Evolutionary conservation across 2,329 filamentous ascomycete genomes (phyloP), one percentile per base, ranked within the genome.

Genomic region (Exophiala spinifera): DNA sequence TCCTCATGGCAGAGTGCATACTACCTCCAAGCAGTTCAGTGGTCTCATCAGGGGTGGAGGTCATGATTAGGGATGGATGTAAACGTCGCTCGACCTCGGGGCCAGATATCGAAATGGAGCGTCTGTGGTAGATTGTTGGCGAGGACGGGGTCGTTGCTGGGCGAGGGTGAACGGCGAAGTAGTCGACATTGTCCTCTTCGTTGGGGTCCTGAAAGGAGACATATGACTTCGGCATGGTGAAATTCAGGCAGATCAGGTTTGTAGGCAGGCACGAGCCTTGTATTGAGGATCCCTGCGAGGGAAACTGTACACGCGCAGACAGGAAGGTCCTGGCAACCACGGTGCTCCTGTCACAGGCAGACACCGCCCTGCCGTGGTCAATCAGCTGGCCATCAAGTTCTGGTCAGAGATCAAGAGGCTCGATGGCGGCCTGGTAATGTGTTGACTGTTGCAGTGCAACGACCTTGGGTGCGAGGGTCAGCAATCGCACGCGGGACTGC

Each of bases 211-310:
- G 55, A 14, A 60, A 60, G 39, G 57, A 60, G 13, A 60, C 57
- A 15, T 53, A 53, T 21, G 57, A 60, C 19, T 60, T 60, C 25
- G 57, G 57, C 57, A 60, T 60, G 23, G 21, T 57, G 55, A 33
- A 10, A 42, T 11, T 6, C 28, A 31, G 28, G 28, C 28, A 31
- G 28, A 36, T n/a, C n/a, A n/a, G n/a, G n/a, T n/a, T n/a, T n/a
- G n/a, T 17, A 39, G 36, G 36, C 36, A 39, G 36, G 36, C 14
- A 7, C 36, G 36, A 14, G 44, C 25, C 14, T 37, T 15, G 28
- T 39, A 13, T 14, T 17, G 48, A 31, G 28, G 8, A 31, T 31
- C 8, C 28, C 28, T 11, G 11, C n/a, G 10, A 14, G n/a, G 55
- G 31, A 20, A 20, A 48, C 15, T 6, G 37, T 34, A 34, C 45